Conservation (phyloP, 2,329 filamentous ascomycete species). For the Aureobasidium sp. region DNA sequence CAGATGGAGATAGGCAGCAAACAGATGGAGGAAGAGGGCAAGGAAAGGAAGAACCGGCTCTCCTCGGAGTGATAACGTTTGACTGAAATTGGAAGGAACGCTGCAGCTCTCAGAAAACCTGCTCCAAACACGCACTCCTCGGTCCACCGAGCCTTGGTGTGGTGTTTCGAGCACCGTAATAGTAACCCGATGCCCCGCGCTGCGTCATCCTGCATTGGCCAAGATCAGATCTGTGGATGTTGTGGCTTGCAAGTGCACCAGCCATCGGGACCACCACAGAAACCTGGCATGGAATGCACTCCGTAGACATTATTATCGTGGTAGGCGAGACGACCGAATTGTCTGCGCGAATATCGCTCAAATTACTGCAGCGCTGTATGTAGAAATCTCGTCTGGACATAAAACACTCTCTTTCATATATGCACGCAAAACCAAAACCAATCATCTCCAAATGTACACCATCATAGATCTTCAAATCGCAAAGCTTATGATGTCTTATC, state of each 20-base stretch:
- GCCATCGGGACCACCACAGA: background rate
- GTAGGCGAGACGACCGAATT: background rate
- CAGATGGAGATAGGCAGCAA: background rate
- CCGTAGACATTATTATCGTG: background rate
- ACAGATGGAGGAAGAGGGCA: background rate
- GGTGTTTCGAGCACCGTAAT: background rate
- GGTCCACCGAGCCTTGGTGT: background rate
- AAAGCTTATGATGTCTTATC: background rate
- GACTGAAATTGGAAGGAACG: background rate
- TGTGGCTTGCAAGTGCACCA: background rate
- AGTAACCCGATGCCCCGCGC: background rate
- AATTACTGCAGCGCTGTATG: background rate
- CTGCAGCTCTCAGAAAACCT: slow-evolving; percentile 1
- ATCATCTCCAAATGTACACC: background rate
- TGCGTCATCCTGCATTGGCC: background rate
- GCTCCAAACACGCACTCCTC: background rate
- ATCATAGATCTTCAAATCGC: background rate
- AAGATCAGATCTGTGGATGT: slow-evolving; percentile 1
- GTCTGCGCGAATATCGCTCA: background rate
- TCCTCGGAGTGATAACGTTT: background rate
- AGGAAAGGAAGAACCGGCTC: background rate
- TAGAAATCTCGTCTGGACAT: background rate
- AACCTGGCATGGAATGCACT: background rate
- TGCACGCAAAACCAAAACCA: background rate
- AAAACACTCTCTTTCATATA: background rate